A percentile compares a stretch with the other conserved stretches of the same genome.
Evolutionary conservation across 192 early-diverging fungal species (phyloP).

Genomic region (Lobulomyces angularis): DNA sequence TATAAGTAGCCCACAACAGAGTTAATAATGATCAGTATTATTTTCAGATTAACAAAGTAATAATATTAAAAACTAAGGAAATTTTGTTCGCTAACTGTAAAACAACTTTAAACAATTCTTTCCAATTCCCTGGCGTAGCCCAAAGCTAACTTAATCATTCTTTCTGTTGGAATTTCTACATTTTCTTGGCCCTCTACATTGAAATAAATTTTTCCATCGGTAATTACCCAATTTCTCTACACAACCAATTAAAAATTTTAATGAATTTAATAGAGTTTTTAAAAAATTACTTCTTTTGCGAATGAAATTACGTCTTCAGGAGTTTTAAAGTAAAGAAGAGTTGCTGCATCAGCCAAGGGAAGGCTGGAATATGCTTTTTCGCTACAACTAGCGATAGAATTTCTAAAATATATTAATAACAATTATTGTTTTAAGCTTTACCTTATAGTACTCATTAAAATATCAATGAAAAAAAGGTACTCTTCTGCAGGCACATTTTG

Average conservation of each 20-base stretch:
- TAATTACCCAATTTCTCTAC: background rate
- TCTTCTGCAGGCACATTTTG: slow-evolving; percentile 79
- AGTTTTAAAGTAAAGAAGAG: slow-evolving; percentile 79
- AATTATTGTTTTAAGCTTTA: slow-evolving; percentile 14
- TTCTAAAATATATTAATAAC: slow-evolving; percentile 37
- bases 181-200: slow-evolving; percentile 43
- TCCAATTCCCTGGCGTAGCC: slow-evolving; percentile 89
- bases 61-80: background rate
- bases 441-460: slow-evolving; percentile 86
- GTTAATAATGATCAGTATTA: too few species aligned
- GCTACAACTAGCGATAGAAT: slow-evolving; percentile 89
- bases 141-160: slow-evolving; percentile 74
- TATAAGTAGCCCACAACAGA: too few species aligned
- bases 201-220: slow-evolving; percentile 59
- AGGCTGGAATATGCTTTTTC: slow-evolving; percentile 85
- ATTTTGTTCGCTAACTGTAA: slow-evolving; percentile 4
- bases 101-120: slow-evolving; percentile 68
- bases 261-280: background rate
- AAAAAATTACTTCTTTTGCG: slow-evolving; percentile 57
- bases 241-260: background rate
- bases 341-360: slow-evolving; percentile 77
- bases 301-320: slow-evolving; percentile 72
- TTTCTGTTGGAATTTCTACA: slow-evolving; percentile 64
- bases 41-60: too few species aligned
- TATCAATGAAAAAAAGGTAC: slow-evolving; percentile 88